Base-by-base conservation (phyloP, 2,329 filamentous ascomycete genomes). In the Parastagonospora avenae region DNA sequence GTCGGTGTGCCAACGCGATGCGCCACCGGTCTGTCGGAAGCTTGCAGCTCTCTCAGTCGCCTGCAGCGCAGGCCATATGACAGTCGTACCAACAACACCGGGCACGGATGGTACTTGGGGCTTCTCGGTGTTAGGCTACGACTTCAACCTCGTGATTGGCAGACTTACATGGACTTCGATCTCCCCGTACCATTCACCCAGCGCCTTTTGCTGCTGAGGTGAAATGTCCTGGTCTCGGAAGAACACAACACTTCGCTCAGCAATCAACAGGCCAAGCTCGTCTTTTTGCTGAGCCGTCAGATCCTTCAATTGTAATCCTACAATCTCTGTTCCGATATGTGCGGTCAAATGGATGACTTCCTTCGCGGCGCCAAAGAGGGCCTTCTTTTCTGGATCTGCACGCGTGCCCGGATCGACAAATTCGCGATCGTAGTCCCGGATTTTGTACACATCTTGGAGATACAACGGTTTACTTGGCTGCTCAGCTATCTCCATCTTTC, bases 21-120 rank as follows among this genome's bases (percentile, higher is more conserved):
- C 84, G 2, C 88, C 87, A 27, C 86, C 87, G 0, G 87, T 87
- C 16, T 84, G 79, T 48, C 88, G 82, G 76, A 90, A 90, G 63
- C 78, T 82, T 4, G 85, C 82, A 2, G 77, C 68, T 1, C 74
- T 68, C 66, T 90, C 87, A 0, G 82, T 85, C 0, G 85, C 86
- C 65, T 80, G 78, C 0, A 90, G 79, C 30, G 82, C 86, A 0
- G 88, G 88, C 88, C 87, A 90, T 41, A 90, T 86, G 4, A 90
- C 84, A 0, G 80, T 83, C 1, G 66, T 84, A 0, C 87, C 87
- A 0, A 79, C 77, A 0, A 89, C 75, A 1, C 87, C 88, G 0
- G 88, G 88, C 0, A 90, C 87, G 38, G 89, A 85, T 0, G 88
- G 82, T 0, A 84, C 85, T 82, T 90, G 87, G 0, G 88, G 87